phyloP scores from a whole-genome alignment of 805 yeast species.

The Candida hungchunana region DNA sequence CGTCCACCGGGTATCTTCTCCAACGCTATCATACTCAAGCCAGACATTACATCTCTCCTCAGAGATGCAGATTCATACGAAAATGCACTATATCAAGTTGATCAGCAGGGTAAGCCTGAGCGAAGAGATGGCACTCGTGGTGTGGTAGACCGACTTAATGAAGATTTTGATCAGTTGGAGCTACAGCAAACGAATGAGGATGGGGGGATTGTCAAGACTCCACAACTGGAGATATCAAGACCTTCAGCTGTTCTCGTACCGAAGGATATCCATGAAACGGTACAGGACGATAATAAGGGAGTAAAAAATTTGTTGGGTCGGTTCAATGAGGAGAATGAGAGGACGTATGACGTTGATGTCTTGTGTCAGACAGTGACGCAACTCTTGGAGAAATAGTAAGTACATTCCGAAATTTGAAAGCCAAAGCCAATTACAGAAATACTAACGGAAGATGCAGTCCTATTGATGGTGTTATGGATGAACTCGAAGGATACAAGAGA shows the following conservation, averaged over 20 bases:
- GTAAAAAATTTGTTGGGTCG: slow-evolving; percentile 30
- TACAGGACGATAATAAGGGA: slow-evolving; percentile 22
- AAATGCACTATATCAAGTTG: slow-evolving; percentile 44
- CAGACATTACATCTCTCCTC: slow-evolving; percentile 51
- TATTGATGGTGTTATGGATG: slow-evolving; percentile 33
- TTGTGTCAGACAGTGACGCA: slow-evolving; percentile 40
- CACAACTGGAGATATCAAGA: slow-evolving; percentile 3
- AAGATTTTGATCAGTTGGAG: slow-evolving; percentile 31
- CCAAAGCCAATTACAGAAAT: no score
- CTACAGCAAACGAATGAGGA: slow-evolving; percentile 18
- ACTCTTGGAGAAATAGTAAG: slow-evolving; percentile 28
- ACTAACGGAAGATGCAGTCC: slow-evolving; percentile 22
- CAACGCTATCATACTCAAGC: slow-evolving; percentile 51
- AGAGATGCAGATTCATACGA: slow-evolving; percentile 56
- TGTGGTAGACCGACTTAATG: slow-evolving; percentile 31
- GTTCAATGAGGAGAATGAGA: slow-evolving; percentile 30
- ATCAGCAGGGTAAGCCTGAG: slow-evolving; percentile 34
- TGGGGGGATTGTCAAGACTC: slow-evolving; percentile 10
- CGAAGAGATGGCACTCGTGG: slow-evolving; percentile 49
- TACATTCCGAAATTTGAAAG: neutral
- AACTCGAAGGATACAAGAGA: slow-evolving; percentile 24
- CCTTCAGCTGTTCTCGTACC: slow-evolving; percentile 24
- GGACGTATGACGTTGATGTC: slow-evolving; percentile 36
- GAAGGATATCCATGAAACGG: slow-evolving; percentile 13
- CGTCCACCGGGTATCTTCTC: slow-evolving; percentile 59